These are phyloP conservation scores for Myxozyma geophila DNA, from an alignment of 805 yeast genomes.

Conservation along the genomic window DNA sequence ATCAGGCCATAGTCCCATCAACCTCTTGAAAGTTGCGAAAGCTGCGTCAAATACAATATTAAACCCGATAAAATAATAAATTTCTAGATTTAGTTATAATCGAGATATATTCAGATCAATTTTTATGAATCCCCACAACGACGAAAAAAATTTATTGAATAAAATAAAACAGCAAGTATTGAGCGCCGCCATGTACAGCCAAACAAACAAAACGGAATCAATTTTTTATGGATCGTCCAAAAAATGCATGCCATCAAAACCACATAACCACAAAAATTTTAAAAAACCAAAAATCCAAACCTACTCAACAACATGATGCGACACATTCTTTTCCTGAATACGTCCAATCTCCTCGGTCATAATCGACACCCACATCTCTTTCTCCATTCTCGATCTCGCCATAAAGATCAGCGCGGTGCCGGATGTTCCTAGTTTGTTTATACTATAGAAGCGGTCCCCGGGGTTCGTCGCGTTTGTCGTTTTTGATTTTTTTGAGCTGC, in stretches of 20 bases:
- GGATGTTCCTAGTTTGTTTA: constrained; percentile 62
- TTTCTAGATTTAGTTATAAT: too few relatives aligned
- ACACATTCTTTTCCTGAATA: constrained; percentile 27
- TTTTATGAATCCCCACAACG: too few relatives aligned
- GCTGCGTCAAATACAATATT: too few relatives aligned
- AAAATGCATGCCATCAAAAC: not conserved
- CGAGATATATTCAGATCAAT: too few relatives aligned
- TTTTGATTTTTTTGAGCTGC: not conserved
- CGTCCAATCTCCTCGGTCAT: constrained; percentile 44
- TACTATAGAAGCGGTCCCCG: constrained; percentile 42
- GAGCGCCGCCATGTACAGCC: too few relatives aligned
- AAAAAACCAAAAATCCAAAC: not conserved
- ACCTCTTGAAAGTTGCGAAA: too few relatives aligned
- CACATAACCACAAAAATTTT: not conserved
- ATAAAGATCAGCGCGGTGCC: constrained; percentile 75
- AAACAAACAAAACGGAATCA: too few relatives aligned
- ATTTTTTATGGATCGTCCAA: too few relatives aligned
- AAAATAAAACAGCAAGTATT: too few relatives aligned
- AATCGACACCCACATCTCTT: constrained; percentile 77
- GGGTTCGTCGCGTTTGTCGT: constrained; percentile 3
- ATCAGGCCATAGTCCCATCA: too few relatives aligned
- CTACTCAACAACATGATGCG: constrained; percentile 14
- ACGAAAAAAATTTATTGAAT: too few relatives aligned
- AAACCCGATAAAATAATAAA: too few relatives aligned
- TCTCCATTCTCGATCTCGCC: constrained; percentile 79